phyloP scores from a whole-genome alignment of 1,139 yeast species.

The Candida pseudoviswanathii region DNA sequence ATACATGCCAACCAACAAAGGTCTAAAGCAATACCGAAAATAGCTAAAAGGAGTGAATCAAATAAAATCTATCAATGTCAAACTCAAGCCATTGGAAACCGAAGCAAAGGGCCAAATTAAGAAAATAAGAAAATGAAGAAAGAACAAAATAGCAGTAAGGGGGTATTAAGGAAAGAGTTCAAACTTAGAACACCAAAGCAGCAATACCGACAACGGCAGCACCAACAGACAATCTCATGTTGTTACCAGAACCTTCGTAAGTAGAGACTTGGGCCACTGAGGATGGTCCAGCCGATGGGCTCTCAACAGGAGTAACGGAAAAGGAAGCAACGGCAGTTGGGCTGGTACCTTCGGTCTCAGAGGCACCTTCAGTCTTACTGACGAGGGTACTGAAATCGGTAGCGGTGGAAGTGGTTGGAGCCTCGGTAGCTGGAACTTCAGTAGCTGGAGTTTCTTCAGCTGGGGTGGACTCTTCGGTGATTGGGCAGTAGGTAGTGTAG shows the following conservation, averaged over 20 bases:
- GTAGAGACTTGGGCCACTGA: constrained; percentile 3
- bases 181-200: constrained; percentile 10
- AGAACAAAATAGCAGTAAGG: no score
- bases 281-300: not conserved
- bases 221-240: constrained; percentile 11
- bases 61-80: no score
- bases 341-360: constrained; percentile 1
- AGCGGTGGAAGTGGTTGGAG: constrained; percentile 2
- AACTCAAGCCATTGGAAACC: no score
- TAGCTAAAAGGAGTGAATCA: no score
- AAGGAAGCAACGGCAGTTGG: constrained; percentile 5
- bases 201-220: constrained; percentile 12
- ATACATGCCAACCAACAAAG: no score
- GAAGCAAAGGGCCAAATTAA: no score
- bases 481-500: not conserved
- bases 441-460: not conserved
- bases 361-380: constrained; percentile 2
- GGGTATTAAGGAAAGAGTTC: no score
- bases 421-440: constrained; percentile 1
- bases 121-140: no score
- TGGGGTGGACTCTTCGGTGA: not conserved
- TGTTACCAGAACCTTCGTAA: constrained; percentile 10
- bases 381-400: constrained; percentile 3
- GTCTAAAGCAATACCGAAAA: no score
- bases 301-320: constrained; percentile 1